Conservation (phyloP, 306 rosid species). For the Luffa acutangula region DNA sequence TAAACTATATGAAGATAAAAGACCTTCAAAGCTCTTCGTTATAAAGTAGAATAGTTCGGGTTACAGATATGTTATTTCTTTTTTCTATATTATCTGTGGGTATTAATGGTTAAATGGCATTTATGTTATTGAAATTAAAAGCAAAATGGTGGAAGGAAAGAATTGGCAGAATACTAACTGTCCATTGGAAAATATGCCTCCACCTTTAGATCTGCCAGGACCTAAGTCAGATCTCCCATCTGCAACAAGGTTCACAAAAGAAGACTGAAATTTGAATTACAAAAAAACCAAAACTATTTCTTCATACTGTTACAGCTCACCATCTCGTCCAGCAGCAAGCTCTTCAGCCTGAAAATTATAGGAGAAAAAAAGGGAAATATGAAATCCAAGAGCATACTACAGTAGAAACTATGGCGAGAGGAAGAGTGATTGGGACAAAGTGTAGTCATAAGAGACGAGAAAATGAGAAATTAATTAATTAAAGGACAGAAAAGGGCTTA, state of each 20-base stretch:
- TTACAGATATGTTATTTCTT: neutral
- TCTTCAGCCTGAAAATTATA: conserved; percentile 70
- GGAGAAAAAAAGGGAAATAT: conserved; percentile 12
- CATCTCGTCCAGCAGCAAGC: conserved; percentile 89
- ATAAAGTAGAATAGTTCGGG: neutral
- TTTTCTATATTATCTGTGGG: neutral
- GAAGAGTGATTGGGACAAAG: neutral
- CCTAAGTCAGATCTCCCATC: conserved; percentile 95
- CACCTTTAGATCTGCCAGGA: conserved; percentile 90
- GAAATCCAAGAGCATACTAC: neutral
- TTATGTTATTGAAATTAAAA: neutral
- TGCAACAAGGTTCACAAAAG: conserved; percentile 26
- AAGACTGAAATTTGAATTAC: conserved; percentile 8
- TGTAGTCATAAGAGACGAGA: neutral
- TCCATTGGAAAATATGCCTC: conserved; percentile 82
- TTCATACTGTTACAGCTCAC: conserved; percentile 32
- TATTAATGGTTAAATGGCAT: neutral
- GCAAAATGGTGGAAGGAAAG: neutral
- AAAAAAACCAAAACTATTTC: conserved; percentile 9
- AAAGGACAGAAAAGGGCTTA: neutral
- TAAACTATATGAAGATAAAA: neutral
- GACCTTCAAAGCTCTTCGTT: neutral
- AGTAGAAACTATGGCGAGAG: neutral
- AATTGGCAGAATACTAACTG: conserved; percentile 54
- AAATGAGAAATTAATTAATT: neutral